Evolutionary conservation across 768 basidiomycete genomes (phyloP).

Genomic region (Tulasnella sp.): DNA sequence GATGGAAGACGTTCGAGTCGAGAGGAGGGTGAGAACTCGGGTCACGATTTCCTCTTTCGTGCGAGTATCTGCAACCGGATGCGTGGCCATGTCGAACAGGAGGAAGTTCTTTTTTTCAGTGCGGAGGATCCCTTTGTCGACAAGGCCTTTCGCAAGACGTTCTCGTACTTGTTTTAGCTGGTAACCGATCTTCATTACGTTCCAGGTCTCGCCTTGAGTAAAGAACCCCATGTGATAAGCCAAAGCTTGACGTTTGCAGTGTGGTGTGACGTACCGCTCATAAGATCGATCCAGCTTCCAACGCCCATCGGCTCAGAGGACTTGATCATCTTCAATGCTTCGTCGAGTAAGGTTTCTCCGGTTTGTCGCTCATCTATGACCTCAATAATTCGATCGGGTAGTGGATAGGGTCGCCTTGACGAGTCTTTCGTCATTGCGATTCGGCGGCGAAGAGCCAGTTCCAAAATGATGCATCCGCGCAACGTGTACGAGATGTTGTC

Average conservation of each 20-base stretch:
- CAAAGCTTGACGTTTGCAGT: neutral
- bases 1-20: conserved; percentile 71
- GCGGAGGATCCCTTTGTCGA: conserved; percentile 97
- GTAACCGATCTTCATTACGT: conserved; percentile 99
- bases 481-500: conserved; percentile 99
- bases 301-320: conserved; percentile 62
- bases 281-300: conserved; percentile 89
- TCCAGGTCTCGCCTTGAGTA: conserved; percentile 90
- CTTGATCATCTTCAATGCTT: conserved; percentile 95
- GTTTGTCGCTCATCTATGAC: conserved; percentile 89
- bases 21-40: conserved; percentile 69
- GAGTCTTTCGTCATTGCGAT: conserved; percentile 88
- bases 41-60: conserved; percentile 78
- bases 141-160: conserved; percentile 91
- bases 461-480: conserved; percentile 95
- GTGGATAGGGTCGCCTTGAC: conserved; percentile 58
- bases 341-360: conserved; percentile 93
- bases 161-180: conserved; percentile 98
- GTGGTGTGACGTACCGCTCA: conserved; percentile 62
- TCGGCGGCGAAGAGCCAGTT: conserved; percentile 88
- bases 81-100: conserved; percentile 99
- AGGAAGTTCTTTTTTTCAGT: conserved; percentile 99
- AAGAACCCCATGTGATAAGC: neutral
- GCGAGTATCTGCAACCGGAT: conserved; percentile 89
- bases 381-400: conserved; percentile 79